phyloP scores from a whole-genome alignment of 1,284 basidiomycete species.

The Cryptococcus sp. region DNA sequence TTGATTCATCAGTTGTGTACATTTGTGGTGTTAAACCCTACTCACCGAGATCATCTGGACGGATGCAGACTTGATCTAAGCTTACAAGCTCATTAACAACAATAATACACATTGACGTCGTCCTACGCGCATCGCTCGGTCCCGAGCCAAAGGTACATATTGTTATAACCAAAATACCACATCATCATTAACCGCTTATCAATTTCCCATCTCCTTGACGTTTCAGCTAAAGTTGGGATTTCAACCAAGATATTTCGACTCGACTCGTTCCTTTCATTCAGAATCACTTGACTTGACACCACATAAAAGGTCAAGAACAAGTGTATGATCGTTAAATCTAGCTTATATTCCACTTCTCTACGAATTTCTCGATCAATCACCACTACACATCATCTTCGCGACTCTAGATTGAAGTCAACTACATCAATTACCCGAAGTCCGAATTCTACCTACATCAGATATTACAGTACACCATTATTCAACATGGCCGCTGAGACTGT shows the following conservation, averaged over 20 bases:
- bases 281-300: neutral
- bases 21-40: neutral
- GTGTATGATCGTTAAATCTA: neutral
- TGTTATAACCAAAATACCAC: neutral
- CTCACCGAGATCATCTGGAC: slow-evolving; percentile 33
- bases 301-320: neutral
- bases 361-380: neutral
- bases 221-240: neutral
- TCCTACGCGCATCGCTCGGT: neutral
- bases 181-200: neutral
- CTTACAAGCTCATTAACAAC: neutral
- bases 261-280: no score
- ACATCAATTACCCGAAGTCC: neutral
- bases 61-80: neutral
- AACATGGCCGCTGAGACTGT: slow-evolving; percentile 10
- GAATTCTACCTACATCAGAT: neutral
- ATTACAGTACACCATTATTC: neutral
- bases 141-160: neutral
- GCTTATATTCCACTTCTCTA: neutral
- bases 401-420: neutral
- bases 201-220: neutral
- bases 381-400: neutral
- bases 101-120: neutral
- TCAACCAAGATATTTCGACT: no score
- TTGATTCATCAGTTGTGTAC: slow-evolving; percentile 39